Evolutionary conservation across 345 rosid genomes (phyloP).

Genomic region (Ricinus communis): DNA sequence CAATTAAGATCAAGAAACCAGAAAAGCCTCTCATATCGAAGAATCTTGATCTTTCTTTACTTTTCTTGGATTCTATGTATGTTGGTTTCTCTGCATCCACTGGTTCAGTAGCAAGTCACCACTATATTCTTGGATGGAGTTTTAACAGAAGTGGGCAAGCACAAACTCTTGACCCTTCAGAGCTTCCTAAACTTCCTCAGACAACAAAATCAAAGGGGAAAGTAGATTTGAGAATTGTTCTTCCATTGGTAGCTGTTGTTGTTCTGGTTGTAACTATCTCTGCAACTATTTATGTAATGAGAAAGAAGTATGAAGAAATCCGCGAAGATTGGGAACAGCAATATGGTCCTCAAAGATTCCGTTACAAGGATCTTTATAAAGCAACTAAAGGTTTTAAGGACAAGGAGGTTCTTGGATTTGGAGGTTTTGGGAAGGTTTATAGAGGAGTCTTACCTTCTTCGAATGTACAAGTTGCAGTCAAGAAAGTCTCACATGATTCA

Average conservation of each 20-base stretch:
- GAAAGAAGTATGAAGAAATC: background rate
- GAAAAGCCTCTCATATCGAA: background rate
- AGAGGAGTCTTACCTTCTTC: background rate
- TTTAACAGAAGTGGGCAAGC: background rate
- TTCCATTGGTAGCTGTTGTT: background rate
- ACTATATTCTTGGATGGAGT: background rate
- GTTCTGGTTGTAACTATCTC: background rate
- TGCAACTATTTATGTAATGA: background rate
- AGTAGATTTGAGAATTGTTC: background rate
- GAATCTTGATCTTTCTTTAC: background rate
- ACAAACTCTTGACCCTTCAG: background rate
- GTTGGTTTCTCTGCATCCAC: background rate
- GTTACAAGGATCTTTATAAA: background rate
- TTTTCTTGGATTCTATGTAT: background rate
- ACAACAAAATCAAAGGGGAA: background rate
- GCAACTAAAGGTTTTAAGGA: constrained; percentile 2
- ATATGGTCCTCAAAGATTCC: constrained; percentile 2
- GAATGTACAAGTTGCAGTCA: background rate
- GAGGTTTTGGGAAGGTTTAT: constrained; percentile 3
- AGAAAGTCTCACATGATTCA: background rate
- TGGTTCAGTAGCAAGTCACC: background rate
- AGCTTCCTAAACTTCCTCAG: background rate
- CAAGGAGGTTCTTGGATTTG: background rate
- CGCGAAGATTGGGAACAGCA: background rate
- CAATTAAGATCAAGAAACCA: background rate